These are phyloP conservation scores for Penicillium macrosclerotiorum DNA, from an alignment of 495 filamentous ascomycete genomes.

Conservation along the genomic window DNA sequence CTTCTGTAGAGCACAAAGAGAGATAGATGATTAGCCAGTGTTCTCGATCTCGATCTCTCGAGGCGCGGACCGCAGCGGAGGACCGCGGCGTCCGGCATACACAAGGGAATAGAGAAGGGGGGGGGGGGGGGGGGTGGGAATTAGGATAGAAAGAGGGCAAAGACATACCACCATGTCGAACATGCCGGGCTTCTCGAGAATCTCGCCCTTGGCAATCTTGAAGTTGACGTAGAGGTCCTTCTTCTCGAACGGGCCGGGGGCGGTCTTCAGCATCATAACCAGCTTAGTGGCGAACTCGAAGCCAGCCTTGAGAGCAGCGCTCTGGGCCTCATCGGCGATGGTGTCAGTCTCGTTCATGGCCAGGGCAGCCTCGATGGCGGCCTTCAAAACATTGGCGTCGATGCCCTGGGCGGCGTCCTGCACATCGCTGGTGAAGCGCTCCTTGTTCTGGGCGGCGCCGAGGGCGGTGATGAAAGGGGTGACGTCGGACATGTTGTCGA, in stretches of 20 bases:
- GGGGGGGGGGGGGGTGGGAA: too few relatives aligned
- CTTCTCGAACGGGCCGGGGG: constrained; percentile 52
- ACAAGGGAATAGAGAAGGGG: too few relatives aligned
- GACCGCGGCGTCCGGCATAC: too few relatives aligned
- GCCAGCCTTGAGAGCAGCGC: constrained; percentile 18
- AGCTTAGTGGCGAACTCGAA: constrained; percentile 50
- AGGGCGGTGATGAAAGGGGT: constrained; percentile 32
- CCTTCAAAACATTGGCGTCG: constrained; percentile 30
- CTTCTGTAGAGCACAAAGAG: constrained; percentile 46
- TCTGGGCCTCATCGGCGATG: constrained; percentile 18
- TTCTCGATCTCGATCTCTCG: too few relatives aligned
- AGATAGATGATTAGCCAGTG: constrained; percentile 1
- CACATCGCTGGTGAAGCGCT: constrained; percentile 32
- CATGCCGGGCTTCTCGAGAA: constrained; percentile 42
- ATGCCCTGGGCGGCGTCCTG: constrained; percentile 28
- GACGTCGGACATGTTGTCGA: constrained; percentile 37
- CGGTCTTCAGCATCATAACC: constrained; percentile 55
- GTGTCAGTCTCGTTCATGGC: constrained; percentile 19
- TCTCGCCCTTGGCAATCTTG: constrained; percentile 54
- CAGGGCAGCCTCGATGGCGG: constrained; percentile 16
- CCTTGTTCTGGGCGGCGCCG: constrained; percentile 29
- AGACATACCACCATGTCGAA: constrained; percentile 54
- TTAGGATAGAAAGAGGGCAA: not conserved
- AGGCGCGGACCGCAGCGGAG: too few relatives aligned
- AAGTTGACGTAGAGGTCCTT: constrained; percentile 57